Evolutionary conservation across 768 basidiomycete genomes (phyloP).

Genomic region (Russula sp.): DNA sequence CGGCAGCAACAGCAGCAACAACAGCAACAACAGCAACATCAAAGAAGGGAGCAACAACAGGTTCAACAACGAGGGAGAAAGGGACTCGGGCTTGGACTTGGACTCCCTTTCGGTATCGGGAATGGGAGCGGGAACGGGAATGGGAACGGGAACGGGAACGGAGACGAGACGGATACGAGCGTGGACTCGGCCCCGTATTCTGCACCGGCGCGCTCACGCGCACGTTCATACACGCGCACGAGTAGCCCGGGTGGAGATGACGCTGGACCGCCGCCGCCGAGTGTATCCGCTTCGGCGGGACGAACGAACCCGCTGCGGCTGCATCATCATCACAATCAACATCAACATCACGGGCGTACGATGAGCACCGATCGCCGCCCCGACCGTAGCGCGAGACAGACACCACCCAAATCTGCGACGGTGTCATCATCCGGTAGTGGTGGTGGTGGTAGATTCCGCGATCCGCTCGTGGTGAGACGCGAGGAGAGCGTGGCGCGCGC

Average conservation of each 20-base stretch:
- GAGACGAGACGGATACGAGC: slow-evolving; percentile 14
- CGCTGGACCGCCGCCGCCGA: neutral
- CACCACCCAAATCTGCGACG: slow-evolving; percentile 33
- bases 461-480: slow-evolving; percentile 63
- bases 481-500: slow-evolving; percentile 44
- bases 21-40: neutral
- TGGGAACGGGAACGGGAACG: slow-evolving; percentile 17
- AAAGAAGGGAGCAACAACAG: neutral
- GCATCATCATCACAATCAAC: too few relatives aligned
- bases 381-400: neutral
- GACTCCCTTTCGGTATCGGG: slow-evolving; percentile 3
- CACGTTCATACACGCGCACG: neutral
- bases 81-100: slow-evolving; percentile 21
- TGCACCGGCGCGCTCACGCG: neutral
- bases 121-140: slow-evolving; percentile 15
- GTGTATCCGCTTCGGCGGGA: neutral
- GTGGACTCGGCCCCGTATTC: neutral
- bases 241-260: neutral
- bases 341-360: slow-evolving; percentile 5
- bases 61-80: slow-evolving; percentile 23
- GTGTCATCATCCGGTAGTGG: neutral
- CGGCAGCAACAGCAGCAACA: slow-evolving; percentile 13
- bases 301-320: slow-evolving; percentile 24
- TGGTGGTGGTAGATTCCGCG: slow-evolving; percentile 44
- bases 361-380: slow-evolving; percentile 9